A percentile compares a stretch with the other conserved stretches of the same genome.
Conservation (phyloP, 2,329 filamentous ascomycete species). For the Aspergillus pseudoglaucus region DNA sequence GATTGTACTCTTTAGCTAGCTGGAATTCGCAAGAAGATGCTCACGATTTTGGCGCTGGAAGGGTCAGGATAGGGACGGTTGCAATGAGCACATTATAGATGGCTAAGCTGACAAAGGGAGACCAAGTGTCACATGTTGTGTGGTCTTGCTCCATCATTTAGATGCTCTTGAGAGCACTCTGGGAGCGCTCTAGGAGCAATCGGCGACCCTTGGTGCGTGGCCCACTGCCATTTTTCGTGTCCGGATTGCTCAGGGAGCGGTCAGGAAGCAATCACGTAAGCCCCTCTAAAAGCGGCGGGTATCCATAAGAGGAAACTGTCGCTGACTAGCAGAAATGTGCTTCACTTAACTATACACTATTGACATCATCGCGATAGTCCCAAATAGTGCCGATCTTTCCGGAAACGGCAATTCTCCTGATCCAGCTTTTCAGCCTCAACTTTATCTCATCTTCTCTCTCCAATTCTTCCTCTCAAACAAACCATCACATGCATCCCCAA, state of each 20-base stretch:
- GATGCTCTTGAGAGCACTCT: background rate
- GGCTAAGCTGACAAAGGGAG: too few relatives aligned
- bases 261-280: background rate
- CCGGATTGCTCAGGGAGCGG: background rate
- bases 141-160: background rate
- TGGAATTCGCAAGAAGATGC: too few relatives aligned
- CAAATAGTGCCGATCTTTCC: background rate
- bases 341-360: background rate
- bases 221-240: background rate
- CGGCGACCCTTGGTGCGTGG: background rate
- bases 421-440: conserved; percentile 25
- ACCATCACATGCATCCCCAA: background rate
- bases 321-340: too few relatives aligned
- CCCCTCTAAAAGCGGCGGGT: too few relatives aligned
- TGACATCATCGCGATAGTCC: background rate
- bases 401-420: background rate
- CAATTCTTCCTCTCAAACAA: too few relatives aligned
- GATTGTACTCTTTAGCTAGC: too few relatives aligned
- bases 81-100: too few relatives aligned
- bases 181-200: background rate
- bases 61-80: too few relatives aligned
- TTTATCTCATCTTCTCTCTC: conserved; percentile 4
- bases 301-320: too few relatives aligned
- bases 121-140: background rate
- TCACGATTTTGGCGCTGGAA: too few relatives aligned